A percentile compares a stretch with the other conserved stretches of the same genome.
Conservation (phyloP, 2,329 filamentous ascomycete genomes). For the Daldinia sp. region DNA sequence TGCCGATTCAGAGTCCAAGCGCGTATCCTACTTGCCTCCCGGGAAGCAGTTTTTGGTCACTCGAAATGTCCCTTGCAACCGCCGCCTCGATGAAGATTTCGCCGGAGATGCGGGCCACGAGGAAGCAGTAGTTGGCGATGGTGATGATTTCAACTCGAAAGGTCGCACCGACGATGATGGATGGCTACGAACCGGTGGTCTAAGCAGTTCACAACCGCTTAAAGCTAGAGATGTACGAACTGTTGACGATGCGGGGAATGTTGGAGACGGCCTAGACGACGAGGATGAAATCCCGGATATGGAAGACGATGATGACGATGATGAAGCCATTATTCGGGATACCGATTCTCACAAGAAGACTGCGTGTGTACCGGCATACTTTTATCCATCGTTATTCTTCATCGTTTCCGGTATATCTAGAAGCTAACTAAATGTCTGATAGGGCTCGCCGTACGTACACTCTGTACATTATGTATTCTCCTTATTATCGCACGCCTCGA, state of each 20-base stretch:
- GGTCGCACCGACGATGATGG: conserved; percentile 74
- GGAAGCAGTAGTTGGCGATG: conserved; percentile 84
- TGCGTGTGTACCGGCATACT: conserved; percentile 50
- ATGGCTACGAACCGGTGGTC: conserved; percentile 88
- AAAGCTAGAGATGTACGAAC: conserved; percentile 84
- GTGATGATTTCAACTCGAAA: conserved; percentile 66
- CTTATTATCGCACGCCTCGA: conserved; percentile 94
- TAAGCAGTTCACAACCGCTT: conserved; percentile 77
- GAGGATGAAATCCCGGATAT: conserved; percentile 94
- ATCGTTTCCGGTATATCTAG: background rate
- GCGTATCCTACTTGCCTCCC: conserved; percentile 80
- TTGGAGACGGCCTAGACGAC: conserved; percentile 76
- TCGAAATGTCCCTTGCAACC: conserved; percentile 91
- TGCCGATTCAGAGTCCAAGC: conserved; percentile 80
- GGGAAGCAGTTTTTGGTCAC: conserved; percentile 97
- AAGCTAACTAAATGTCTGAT: conserved; percentile 32
- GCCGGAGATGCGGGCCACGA: conserved; percentile 87
- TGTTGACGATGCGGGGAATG: conserved; percentile 86
- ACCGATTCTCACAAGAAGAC: conserved; percentile 58
- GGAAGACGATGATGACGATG: conserved; percentile 96
- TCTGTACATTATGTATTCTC: conserved; percentile 97
- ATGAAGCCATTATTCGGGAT: conserved; percentile 94
- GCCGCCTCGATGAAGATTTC: conserved; percentile 91
- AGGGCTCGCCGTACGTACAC: conserved; percentile 93
- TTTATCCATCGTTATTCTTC: background rate